phyloP scores from a whole-genome alignment of 768 basidiomycete genomes.

The Termitomyces sp. region DNA sequence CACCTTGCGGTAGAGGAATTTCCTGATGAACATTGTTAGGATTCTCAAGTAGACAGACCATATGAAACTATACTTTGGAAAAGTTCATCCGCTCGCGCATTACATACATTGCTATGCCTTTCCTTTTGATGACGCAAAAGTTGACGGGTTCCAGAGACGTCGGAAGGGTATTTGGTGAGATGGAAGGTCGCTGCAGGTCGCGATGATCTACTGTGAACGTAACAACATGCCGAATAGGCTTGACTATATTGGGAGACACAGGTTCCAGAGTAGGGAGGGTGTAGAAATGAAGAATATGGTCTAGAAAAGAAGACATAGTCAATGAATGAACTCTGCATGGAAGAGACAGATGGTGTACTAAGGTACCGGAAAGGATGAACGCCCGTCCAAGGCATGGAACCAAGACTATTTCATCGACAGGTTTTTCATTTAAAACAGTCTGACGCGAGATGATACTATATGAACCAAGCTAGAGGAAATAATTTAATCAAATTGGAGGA shows the following conservation, averaged over 20 bases:
- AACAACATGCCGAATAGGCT: slow-evolving; percentile 76
- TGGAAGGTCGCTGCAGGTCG: slow-evolving; percentile 49
- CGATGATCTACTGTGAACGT: slow-evolving; percentile 80
- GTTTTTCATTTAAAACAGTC: slow-evolving; percentile 57
- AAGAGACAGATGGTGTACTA: slow-evolving; percentile 9
- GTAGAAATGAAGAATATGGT: slow-evolving; percentile 71
- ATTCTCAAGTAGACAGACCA: not conserved
- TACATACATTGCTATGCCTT: slow-evolving; percentile 54
- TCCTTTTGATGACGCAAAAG: slow-evolving; percentile 70
- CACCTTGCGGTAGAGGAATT: slow-evolving; percentile 59
- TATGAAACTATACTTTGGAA: slow-evolving; percentile 39
- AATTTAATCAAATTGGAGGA: not conserved
- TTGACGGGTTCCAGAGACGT: slow-evolving; percentile 48
- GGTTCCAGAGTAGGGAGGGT: slow-evolving; percentile 76
- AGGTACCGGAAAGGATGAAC: slow-evolving; percentile 70
- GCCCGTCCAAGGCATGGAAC: slow-evolving; percentile 70
- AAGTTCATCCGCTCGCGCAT: slow-evolving; percentile 60
- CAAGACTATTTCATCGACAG: slow-evolving; percentile 77
- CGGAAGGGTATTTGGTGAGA: slow-evolving; percentile 30
- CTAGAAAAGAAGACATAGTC: slow-evolving; percentile 20
- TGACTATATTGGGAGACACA: slow-evolving; percentile 50
- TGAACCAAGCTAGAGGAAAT: slow-evolving; percentile 40
- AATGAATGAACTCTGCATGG: slow-evolving; percentile 8
- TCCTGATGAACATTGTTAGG: slow-evolving; percentile 38
- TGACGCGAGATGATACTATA: slow-evolving; percentile 69